Base-by-base conservation (phyloP, 768 basidiomycete species). In the Lactarius trivialis region DNA sequence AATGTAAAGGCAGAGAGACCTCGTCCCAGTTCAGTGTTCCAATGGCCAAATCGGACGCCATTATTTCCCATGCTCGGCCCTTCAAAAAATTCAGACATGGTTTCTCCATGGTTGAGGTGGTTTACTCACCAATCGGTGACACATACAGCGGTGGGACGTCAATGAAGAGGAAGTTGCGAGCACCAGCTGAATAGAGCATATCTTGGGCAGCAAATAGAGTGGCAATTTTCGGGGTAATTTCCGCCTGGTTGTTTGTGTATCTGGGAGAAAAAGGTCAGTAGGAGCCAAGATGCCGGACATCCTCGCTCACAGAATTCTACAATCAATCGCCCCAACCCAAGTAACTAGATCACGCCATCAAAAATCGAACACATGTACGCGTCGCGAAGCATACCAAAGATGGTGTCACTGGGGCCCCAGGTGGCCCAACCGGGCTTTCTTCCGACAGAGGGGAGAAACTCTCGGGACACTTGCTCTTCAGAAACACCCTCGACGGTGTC, bases 301-400 rank as follows among this genome's bases (percentile, higher is more conserved):
- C 24, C 26, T n/a, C 32, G 50, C 65, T 56, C 39, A 66, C 65
- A 66, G 37, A 17, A 64, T 34, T 37, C 65, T 65, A 72, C 79
- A 78, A 70, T 85, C 84, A 60, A 85, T 84, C 54, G 84, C 83
- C 4, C 84, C 84, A 52, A 83, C 74, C 81, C 82, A 85, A 5
- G 79, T 82, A 15, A 81, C 82, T 83, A 55, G 39, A 48, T 15
- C 30, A 33, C 34, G 36, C 34, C 32, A 45, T 58, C n/a, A 52
- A 33, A 24, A 28, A 33, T 8, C 45, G n/a, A n/a, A 24, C n/a
- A 32, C 36, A 14, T 55, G 32, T 12, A 32, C 33, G 7, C 9
- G 12, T 21, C 36, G 30, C 28, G 15, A 33, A 14, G 61, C 77
- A 70, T 65, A 82, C 83, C 71, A 63, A 84, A 84, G 0, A 84